Evolutionary conservation across 306 rosid species (phyloP), one percentile per base, ranked within the genome.

Genomic region (Quercus mongolica): DNA sequence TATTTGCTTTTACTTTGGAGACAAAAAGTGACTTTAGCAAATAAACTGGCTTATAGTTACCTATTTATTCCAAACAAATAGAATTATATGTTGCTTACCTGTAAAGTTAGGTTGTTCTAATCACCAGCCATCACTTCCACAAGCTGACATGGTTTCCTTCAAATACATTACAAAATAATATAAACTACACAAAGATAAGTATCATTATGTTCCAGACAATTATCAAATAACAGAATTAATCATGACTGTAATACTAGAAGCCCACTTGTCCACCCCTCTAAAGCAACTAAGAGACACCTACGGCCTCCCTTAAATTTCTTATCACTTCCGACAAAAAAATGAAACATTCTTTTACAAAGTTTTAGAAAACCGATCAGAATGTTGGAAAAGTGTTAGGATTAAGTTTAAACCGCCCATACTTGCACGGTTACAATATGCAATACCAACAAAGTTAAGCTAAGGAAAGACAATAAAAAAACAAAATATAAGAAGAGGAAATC

Each of bases 191-290:
- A 61, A 85, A 76, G 78, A 76, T 68, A 56, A 63, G 19, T 54
- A 74, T 83, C 59, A 79, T 82, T 52, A 57, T 79, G 82, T 83
- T 77, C 79, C 44, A 71, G 61, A 56, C 80, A 81, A 84, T 87
- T 81, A 87, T 79, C 79, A 17, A 80, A 72, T 51, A 74, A 54
- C 13, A 59, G 79, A 78, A 73, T 68, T 33, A 79, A 79, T 67
- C 38, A 52, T 74, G 63, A 78, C 77, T 31, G 31, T 82, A 76
- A 81, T 70, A 63, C 82, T 77, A 77, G 79, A 85, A 89, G 31
- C 87, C 87, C 83, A 65, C 83, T 5, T 74, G 82, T 79, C 80
- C 80, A 75, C 80, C 83, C 75, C 79, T 76, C 73, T 25, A 26
- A 69, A 74, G 77, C 75, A 81, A 76, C 82, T 21, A 61, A 51